Base-by-base conservation (phyloP, 495 filamentous ascomycete genomes). In the Penicillium flavigenum region DNA sequence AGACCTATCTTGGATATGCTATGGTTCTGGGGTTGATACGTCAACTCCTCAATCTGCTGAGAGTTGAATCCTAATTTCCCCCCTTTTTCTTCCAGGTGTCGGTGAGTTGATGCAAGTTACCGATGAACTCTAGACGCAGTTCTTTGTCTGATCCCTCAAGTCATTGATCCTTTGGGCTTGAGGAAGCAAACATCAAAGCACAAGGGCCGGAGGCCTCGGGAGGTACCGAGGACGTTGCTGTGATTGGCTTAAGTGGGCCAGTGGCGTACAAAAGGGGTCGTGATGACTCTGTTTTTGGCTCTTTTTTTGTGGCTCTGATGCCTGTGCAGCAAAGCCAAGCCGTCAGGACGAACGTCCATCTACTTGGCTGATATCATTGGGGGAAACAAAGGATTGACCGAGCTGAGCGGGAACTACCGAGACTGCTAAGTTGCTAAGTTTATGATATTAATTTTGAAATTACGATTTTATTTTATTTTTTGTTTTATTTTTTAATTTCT, bases 1-100 rank as follows among this genome's bases (percentile, higher is more conserved):
- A 32, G 55, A 38, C 46, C 58, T 49, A 48, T 38, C 53, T 29
- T 50, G 49, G 63, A 64, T 59, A 57, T 60, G 47, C 51, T 17
- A 27, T 42, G 47, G 46, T 52, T 39, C 41, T 38, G 47, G 48
- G 34, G 57, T 51, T 50, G 66, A 69, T 65, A 69, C 64, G 22
- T 69, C 66, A 64, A 67, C 57, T 67, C 57, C 51, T 41, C 29
- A 19, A 27, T 42, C 17, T 3, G 22, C 16, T 26, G 16, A 39
- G n/a, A 17, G 36, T 39, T 9, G 8, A 4, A 41, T 43, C 5
- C 16, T 11, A 5, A 10, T 34, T 10, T 5, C 11, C 31, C 26
- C 24, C 17, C 8, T 9, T 43, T 29, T 43, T 14, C 17, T 32
- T 44, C 10, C 2, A 26, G 9, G 20, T 26, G 8, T 52, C 19